Percentiles rank a stretch among this genome's conserved stretches.
Evolutionary conservation across 257 asterid genomes (phyloP).

Genomic region (Avicennia marina): DNA sequence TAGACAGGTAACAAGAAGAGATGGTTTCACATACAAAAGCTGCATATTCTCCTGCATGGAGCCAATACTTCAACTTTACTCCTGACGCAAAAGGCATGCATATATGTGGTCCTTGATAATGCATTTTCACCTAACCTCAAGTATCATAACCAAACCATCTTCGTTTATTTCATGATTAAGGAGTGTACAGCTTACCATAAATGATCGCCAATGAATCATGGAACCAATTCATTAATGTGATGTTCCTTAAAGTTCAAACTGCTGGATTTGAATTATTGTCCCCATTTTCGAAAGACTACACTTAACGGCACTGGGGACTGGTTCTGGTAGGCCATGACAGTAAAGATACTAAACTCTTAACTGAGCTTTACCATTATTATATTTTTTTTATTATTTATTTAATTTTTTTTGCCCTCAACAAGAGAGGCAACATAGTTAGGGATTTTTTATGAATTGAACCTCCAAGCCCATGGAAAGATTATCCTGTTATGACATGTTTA

Average conservation of each 20-base stretch:
- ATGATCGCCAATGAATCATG: neutral
- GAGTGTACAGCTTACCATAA: neutral
- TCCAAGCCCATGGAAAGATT: too few relatives aligned
- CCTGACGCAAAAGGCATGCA: neutral
- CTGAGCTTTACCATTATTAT: too few relatives aligned
- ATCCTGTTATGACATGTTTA: too few relatives aligned
- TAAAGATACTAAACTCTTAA: too few relatives aligned
- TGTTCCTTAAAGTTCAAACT: neutral
- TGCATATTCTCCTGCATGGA: neutral
- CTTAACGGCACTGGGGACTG: neutral
- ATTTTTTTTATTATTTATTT: too few relatives aligned
- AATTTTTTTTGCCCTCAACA: too few relatives aligned
- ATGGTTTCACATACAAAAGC: neutral
- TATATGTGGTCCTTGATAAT: neutral
- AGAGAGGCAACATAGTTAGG: too few relatives aligned
- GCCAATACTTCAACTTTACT: slow-evolving; percentile 18
- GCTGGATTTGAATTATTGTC: neutral
- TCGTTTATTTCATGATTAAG: neutral
- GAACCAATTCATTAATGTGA: neutral
- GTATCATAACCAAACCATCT: neutral
- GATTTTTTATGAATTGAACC: too few relatives aligned
- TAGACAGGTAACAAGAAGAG: neutral
- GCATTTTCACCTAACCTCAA: neutral
- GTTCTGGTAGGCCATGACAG: too few relatives aligned
- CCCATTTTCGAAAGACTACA: neutral